Evolutionary conservation across 2,329 filamentous ascomycete genomes (phyloP), one percentile per base, ranked within the genome.

Genomic region (Rutstroemia sp.): DNA sequence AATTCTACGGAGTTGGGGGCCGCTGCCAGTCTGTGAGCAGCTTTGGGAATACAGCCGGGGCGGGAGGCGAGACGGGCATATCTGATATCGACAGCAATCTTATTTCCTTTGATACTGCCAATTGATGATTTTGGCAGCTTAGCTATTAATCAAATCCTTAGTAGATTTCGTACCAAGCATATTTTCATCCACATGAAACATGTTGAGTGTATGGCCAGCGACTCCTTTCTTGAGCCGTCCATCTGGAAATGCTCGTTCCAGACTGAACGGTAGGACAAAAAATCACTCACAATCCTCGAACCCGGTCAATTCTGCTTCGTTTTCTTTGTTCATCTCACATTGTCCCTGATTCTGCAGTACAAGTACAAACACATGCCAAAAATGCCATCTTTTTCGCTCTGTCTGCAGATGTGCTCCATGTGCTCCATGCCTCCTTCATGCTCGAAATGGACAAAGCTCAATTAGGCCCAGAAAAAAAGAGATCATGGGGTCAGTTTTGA

Each of bases 401-500:
- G 39, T 42, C 39, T 42, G 39, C 18, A 42, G 8, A 42, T 12
- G 30, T 34, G 27, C 8, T 30, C 27, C 8, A 30, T 30, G 27
- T 30, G 30, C 4, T 34, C 30, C 30, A 25, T 25, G n/a, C n/a
- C n/a, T n/a, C n/a, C n/a, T n/a, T n/a, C 39, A 44, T 19, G 34
- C 4, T 14, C 23, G 19, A 45, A 30, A 45, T 16, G 50, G 42
- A 25, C 14, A 52, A 52, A 19, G 39, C 30, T 44, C 50, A 47
- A 38, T 21, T 23, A 34, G 44, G 27, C 14, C 45, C 16, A 37
- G 51, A 46, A 21, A 34, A n/a, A 53, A 48, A 53, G 38, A n/a
- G 34, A 54, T 54, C 44, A 54, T 54, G 44, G n/a, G 52, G 48
- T 54, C 52, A 49, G 25, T 54, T 49, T 18, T 49, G 30, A 54